Evolutionary conservation across 192 early-diverging fungal genomes (phyloP).

Genomic region (Podila clonocystis): DNA sequence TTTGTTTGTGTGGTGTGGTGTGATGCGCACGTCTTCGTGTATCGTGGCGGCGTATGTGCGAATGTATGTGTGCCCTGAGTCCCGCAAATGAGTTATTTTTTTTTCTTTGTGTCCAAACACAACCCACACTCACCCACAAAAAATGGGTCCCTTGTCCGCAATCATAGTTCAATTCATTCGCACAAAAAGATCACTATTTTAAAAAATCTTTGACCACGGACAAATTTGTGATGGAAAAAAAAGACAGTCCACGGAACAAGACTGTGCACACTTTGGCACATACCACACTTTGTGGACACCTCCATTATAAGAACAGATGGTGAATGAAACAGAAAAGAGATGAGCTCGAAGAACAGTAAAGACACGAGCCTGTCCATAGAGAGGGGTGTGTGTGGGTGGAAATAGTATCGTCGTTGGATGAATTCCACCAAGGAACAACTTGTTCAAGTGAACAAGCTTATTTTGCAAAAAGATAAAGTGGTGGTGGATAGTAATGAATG

Average conservation of each 20-base stretch:
- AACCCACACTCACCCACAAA: too few relatives aligned
- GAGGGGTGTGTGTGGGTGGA: too few relatives aligned
- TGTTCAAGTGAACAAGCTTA: too few relatives aligned
- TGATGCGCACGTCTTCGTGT: background rate
- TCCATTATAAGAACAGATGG: background rate
- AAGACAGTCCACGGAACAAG: background rate
- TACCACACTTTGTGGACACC: background rate
- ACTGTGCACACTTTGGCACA: background rate
- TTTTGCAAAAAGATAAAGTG: background rate
- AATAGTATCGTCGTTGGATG: too few relatives aligned
- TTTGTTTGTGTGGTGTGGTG: background rate
- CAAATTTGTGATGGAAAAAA: background rate
- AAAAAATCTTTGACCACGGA: constrained; percentile 3
- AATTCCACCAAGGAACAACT: too few relatives aligned
- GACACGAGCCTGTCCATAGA: too few relatives aligned
- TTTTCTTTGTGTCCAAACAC: background rate
- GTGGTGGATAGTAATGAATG: background rate
- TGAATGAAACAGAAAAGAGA: background rate
- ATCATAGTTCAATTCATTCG: constrained; percentile 8
- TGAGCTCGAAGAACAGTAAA: background rate
- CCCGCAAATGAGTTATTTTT: too few relatives aligned
- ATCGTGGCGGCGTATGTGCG: too few relatives aligned
- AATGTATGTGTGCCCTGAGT: too few relatives aligned
- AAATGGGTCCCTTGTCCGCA: background rate
- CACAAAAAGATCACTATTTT: constrained; percentile 14